Evolutionary conservation across 2,329 filamentous ascomycete species (phyloP).

Genomic region (Penicillium sp.): DNA sequence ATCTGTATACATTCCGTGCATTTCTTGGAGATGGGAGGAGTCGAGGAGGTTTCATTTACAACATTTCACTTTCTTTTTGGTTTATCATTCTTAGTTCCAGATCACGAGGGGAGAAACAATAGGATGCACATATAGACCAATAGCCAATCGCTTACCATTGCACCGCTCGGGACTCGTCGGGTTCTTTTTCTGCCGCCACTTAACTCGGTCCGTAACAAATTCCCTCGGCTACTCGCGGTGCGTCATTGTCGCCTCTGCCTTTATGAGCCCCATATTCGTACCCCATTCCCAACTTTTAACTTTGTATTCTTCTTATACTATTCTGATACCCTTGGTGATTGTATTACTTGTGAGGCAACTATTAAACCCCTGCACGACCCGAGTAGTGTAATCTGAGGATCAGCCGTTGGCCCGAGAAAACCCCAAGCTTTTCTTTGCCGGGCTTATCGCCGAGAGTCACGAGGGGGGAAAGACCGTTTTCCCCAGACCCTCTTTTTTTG

Average conservation of each 20-base stretch:
- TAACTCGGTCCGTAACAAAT: background rate
- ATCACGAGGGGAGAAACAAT: background rate
- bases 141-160: conserved; percentile 18
- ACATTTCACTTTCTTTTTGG: background rate
- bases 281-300: background rate
- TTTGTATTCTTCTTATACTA: background rate
- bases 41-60: conserved; percentile 6
- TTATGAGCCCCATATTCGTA: background rate
- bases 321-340: background rate
- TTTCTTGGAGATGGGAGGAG: conserved; percentile 8
- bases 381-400: conserved; percentile 8
- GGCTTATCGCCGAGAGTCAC: conserved; percentile 27
- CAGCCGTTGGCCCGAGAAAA: conserved; percentile 31
- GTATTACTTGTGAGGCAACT: too few species aligned
- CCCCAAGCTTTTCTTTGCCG: conserved; percentile 16
- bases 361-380: background rate
- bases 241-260: background rate
- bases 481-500: conserved; percentile 19
- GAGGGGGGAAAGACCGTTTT: conserved; percentile 20
- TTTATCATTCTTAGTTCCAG: background rate
- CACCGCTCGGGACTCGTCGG: conserved; percentile 21
- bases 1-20: conserved; percentile 21
- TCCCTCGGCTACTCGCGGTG: conserved; percentile 2
- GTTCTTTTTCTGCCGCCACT: background rate
- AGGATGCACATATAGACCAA: conserved; percentile 10